A percentile compares a stretch with the other conserved stretches of the same genome.
phyloP scores from a whole-genome alignment of 2,329 filamentous ascomycete species.

The Chaetomiaceae sp. region DNA sequence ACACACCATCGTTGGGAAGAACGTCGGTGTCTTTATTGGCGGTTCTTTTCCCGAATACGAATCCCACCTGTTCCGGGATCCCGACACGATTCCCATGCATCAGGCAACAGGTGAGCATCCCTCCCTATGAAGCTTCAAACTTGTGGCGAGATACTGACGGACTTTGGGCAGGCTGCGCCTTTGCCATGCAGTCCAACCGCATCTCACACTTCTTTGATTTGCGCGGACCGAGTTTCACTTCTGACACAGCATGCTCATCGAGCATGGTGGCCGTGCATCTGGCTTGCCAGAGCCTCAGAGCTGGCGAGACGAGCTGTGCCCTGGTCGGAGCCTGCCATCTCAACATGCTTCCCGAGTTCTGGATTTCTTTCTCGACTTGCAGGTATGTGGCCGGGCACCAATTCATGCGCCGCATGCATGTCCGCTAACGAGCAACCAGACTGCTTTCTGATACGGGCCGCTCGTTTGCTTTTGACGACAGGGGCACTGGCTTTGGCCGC shows the following conservation, averaged over 20 bases:
- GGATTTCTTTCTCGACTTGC: conserved; percentile 43
- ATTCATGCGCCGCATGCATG: too few species aligned
- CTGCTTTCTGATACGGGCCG: not conserved
- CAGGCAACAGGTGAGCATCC: conserved; percentile 43
- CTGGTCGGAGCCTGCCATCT: conserved; percentile 46
- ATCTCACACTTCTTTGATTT: conserved; percentile 54
- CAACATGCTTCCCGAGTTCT: conserved; percentile 45
- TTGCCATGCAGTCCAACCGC: conserved; percentile 51
- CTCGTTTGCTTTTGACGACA: not conserved
- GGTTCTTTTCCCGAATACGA: conserved; percentile 47
- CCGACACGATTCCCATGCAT: conserved; percentile 47
- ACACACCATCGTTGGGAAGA: conserved; percentile 43
- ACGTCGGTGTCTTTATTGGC: conserved; percentile 49
- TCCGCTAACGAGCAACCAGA: not conserved
- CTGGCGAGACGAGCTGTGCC: conserved; percentile 43
- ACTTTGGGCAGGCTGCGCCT: conserved; percentile 38
- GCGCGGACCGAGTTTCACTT: conserved; percentile 48
- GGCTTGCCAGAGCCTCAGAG: conserved; percentile 46
- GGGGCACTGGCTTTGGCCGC: not conserved
- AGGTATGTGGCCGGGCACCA: too few species aligned
- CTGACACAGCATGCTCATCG: conserved; percentile 51
- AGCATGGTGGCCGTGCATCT: conserved; percentile 47
- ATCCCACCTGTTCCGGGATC: conserved; percentile 41
- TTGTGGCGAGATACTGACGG: conserved; percentile 12
- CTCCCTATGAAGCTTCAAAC: too few species aligned